Percentiles rank a stretch among this genome's conserved stretches.
Conservation (phyloP, 2,329 filamentous ascomycete species). For the Nigrospora sphaerica region DNA sequence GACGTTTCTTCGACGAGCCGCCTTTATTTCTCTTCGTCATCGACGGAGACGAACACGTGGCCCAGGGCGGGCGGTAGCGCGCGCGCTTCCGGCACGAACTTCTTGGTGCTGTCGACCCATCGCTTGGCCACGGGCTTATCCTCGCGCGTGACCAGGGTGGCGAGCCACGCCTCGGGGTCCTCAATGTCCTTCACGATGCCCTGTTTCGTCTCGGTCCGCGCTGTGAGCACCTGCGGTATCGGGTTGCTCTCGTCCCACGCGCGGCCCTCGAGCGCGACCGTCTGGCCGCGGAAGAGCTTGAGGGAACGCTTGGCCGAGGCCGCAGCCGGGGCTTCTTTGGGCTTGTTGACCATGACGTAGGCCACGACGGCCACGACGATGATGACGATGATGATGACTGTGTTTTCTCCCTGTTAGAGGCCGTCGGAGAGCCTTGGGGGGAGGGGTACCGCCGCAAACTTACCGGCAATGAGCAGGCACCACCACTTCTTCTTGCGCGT, state of each 20-base stretch:
- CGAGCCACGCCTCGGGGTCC: not conserved
- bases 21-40: not conserved
- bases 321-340: not conserved
- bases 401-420: conserved; percentile 16
- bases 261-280: not conserved
- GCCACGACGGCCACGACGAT: conserved; percentile 40
- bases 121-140: not conserved
- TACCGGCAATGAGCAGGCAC: conserved; percentile 70
- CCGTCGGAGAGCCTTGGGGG: not conserved
- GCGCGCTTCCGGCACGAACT: not conserved
- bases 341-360: conserved; percentile 13
- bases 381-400: conserved; percentile 45
- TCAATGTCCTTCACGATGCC: not conserved
- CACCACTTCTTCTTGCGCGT: conserved; percentile 96
- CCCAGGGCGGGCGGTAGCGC: conserved; percentile 1
- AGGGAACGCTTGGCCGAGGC: conserved; percentile 4
- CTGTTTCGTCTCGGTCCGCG: not conserved
- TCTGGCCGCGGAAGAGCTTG: conserved; percentile 5
- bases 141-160: not conserved
- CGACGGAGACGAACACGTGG: conserved; percentile 2
- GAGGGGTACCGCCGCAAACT: conserved; percentile 15
- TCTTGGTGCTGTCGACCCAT: conserved; percentile 1
- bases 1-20: not conserved
- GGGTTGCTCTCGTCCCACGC: not conserved
- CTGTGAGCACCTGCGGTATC: not conserved